Percentiles rank a stretch among this genome's conserved stretches.
phyloP scores from a whole-genome alignment of 257 asterid species.

The Nicotiana obtusifolia region DNA sequence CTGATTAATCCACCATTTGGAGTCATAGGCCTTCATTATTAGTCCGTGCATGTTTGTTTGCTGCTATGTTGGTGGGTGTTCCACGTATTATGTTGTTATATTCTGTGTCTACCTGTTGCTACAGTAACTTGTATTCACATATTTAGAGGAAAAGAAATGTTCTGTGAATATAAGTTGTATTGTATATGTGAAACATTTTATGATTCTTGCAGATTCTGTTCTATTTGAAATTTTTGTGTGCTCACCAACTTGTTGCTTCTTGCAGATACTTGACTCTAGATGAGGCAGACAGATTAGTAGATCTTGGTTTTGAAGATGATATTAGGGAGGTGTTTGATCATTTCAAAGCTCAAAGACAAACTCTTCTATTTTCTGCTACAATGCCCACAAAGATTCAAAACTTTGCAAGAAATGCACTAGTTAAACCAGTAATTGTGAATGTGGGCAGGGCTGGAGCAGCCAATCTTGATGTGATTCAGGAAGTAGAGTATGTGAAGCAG shows the following conservation, averaged over 20 bases:
- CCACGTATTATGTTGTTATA: neutral
- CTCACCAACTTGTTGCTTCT: conserved; percentile 12
- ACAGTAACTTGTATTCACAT: neutral
- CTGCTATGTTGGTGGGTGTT: neutral
- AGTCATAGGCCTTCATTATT: neutral
- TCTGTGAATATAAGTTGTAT: neutral
- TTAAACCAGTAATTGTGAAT: conserved; percentile 73
- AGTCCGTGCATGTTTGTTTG: neutral
- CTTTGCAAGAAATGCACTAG: conserved; percentile 75
- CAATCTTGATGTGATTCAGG: conserved; percentile 77
- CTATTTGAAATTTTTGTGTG: neutral
- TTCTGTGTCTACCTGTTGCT: neutral
- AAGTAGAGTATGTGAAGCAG: conserved; percentile 79
- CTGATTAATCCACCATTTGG: neutral
- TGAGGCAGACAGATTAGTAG: conserved; percentile 78
- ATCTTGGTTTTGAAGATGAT: conserved; percentile 83
- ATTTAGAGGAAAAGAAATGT: neutral
- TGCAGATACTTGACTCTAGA: conserved; percentile 62
- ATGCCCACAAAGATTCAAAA: conserved; percentile 87
- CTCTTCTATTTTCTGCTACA: conserved; percentile 86
- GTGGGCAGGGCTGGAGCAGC: conserved; percentile 95
- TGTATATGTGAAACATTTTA: neutral
- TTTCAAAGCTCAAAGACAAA: conserved; percentile 83
- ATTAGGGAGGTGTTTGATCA: conserved; percentile 89
- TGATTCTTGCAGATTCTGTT: neutral